Conservation (phyloP, 164 flowering plant species). For the Macadamia tetraphylla region DNA sequence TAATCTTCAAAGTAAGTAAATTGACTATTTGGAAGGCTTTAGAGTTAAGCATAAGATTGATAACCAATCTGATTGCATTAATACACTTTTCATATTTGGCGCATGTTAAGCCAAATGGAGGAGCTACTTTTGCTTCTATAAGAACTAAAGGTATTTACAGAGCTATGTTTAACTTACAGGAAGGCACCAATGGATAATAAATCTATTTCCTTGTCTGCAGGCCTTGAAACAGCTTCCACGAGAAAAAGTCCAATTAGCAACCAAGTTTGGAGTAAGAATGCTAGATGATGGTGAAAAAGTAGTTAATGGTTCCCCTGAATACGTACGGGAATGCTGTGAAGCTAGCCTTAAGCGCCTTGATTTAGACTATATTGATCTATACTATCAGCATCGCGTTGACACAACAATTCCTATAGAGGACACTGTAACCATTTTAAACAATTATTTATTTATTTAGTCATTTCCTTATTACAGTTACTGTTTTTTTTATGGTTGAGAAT, state of each 20-base stretch:
- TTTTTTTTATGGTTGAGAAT: background rate
- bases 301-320: background rate
- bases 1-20: no score
- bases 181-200: no score
- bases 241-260: constrained; percentile 20
- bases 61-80: no score
- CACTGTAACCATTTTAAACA: background rate
- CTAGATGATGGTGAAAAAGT: background rate
- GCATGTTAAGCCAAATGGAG: no score
- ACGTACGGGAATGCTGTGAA: constrained; percentile 1
- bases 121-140: no score
- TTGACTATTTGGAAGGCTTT: no score
- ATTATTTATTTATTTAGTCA: background rate
- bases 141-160: no score
- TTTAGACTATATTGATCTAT: background rate
- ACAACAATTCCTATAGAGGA: constrained; percentile 1
- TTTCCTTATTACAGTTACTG: background rate
- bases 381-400: background rate
- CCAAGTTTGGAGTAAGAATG: constrained; percentile 17
- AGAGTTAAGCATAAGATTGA: no score
- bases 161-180: no score
- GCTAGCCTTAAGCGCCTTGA: background rate
- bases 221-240: constrained; percentile 22
- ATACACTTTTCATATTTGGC: no score
- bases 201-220: background rate